Conservation (phyloP, 1,139 yeast species). For the Lizanozyma gosingica region DNA sequence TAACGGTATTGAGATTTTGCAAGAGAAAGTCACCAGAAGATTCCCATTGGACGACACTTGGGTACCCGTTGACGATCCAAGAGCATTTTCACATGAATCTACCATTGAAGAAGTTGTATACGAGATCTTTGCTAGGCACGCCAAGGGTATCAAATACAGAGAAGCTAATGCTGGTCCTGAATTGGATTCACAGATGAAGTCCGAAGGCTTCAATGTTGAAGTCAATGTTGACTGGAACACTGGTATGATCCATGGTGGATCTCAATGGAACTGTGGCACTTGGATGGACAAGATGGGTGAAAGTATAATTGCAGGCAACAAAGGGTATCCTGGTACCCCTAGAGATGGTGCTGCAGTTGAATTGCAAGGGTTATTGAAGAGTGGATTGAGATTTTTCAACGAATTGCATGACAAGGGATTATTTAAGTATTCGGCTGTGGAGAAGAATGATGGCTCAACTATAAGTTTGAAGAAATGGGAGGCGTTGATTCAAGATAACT, state of each 20-base stretch:
- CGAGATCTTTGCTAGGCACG: constrained; percentile 81
- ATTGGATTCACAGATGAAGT: constrained; percentile 86
- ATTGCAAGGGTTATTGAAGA: constrained; percentile 80
- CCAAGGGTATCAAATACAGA: constrained; percentile 75
- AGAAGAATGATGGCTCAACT: constrained; percentile 44
- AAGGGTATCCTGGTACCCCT: constrained; percentile 94
- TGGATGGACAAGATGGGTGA: constrained; percentile 99
- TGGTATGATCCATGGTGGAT: constrained; percentile 87
- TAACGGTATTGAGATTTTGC: constrained; percentile 54
- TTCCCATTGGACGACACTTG: constrained; percentile 87
- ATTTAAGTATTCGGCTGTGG: constrained; percentile 51
- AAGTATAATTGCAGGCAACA: constrained; percentile 69
- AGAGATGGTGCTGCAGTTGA: constrained; percentile 97
- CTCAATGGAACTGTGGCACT: constrained; percentile 89
- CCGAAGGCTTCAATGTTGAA: constrained; percentile 83
- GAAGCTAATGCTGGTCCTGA: constrained; percentile 93
- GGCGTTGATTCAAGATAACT: constrained; percentile 52
- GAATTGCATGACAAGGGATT: constrained; percentile 43
- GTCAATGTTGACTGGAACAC: constrained; percentile 80
- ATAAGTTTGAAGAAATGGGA: constrained; percentile 66
- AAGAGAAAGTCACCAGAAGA: constrained; percentile 68
- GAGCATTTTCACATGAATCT: constrained; percentile 66
- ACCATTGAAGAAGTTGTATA: constrained; percentile 68
- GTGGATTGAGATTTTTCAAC: constrained; percentile 72
- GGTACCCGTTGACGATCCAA: constrained; percentile 56